Conservation (phyloP, 2,329 filamentous ascomycete genomes). For the Microdochium nivale region DNA sequence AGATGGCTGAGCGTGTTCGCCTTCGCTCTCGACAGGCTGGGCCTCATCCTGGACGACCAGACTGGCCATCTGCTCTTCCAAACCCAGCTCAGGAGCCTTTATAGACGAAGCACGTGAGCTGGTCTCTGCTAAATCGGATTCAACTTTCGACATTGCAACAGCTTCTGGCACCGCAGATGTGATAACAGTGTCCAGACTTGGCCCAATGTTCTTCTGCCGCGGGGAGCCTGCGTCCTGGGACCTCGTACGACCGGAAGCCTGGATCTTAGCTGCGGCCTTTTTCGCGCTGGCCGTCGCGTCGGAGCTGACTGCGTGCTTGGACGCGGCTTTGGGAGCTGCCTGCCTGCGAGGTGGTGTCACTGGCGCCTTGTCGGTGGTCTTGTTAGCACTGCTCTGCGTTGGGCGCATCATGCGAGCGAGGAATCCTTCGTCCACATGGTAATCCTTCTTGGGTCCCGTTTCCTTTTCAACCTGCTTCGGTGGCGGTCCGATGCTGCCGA, state of each 20-base stretch:
- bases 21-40: not conserved
- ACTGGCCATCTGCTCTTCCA: not conserved
- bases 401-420: conserved; percentile 77
- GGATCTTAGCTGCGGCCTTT: conserved; percentile 15
- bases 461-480: conserved; percentile 47
- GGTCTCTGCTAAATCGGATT: not conserved
- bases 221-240: conserved; percentile 1
- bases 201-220: conserved; percentile 1
- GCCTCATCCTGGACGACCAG: not conserved
- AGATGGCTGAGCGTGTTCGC: not conserved
- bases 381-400: conserved; percentile 60
- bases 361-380: conserved; percentile 53
- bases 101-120: not conserved
- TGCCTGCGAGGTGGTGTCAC: conserved; percentile 39
- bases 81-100: not conserved
- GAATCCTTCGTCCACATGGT: conserved; percentile 60
- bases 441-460: conserved; percentile 37
- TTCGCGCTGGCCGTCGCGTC: conserved; percentile 14
- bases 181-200: not conserved
- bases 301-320: conserved; percentile 9
- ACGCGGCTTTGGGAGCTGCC: conserved; percentile 1
- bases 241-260: conserved; percentile 13
- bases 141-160: not conserved
- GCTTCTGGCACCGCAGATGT: not conserved
- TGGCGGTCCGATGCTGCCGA: conserved; percentile 37